Conservation (phyloP, 2,329 filamentous ascomycete species). For the Exophiala oligosperma region DNA sequence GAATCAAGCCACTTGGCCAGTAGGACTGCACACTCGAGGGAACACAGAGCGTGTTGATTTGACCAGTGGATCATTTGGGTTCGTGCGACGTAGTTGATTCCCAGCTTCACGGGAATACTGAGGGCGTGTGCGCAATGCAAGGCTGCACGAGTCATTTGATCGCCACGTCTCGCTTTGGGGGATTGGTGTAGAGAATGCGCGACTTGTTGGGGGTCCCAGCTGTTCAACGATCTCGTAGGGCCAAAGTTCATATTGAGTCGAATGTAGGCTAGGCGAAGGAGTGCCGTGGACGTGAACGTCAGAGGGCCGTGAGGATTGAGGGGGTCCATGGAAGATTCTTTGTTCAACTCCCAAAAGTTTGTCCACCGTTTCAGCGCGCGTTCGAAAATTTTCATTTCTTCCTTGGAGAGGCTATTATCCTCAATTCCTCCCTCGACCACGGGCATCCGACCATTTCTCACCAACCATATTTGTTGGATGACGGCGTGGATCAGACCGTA, state of each 20-base stretch:
- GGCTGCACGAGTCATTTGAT: constrained; percentile 41
- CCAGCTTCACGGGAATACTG: constrained; percentile 57
- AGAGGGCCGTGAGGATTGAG: constrained; percentile 1
- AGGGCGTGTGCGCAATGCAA: constrained; percentile 57
- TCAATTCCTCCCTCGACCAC: not conserved
- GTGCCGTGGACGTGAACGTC: constrained; percentile 6
- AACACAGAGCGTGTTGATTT: constrained; percentile 56
- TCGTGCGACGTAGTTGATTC: constrained; percentile 55
- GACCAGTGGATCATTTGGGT: constrained; percentile 61
- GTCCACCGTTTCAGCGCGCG: not conserved
- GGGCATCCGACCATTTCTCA: not conserved
- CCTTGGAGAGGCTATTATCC: no score
- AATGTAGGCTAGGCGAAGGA: constrained; percentile 33
- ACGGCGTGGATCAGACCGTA: constrained; percentile 1
- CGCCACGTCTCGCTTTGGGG: not conserved
- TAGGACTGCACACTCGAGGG: constrained; percentile 56
- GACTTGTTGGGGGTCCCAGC: no score
- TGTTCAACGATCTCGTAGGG: not conserved
- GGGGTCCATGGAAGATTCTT: constrained; percentile 9
- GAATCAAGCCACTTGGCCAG: constrained; percentile 44
- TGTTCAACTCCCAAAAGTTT: constrained; percentile 1
- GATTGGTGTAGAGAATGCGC: no score
- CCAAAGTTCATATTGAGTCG: constrained; percentile 37
- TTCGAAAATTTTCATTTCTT: not conserved
- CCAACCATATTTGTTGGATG: constrained; percentile 6